Conservation (phyloP, 2,329 filamentous ascomycete species). For the Cladosporium sp. region DNA sequence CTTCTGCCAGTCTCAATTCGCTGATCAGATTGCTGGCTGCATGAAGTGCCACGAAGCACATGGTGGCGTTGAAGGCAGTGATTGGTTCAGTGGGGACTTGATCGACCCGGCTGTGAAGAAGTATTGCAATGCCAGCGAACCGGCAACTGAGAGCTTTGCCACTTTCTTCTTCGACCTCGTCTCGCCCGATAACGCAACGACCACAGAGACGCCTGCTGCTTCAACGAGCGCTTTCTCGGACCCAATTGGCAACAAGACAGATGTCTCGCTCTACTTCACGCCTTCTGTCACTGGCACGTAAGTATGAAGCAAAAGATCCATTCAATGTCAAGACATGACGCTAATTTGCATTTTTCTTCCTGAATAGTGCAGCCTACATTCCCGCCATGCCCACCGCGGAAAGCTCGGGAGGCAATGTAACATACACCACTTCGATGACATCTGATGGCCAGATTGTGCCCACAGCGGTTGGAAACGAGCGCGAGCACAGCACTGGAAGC, state of each 20-base stretch:
- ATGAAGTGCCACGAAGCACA: conserved; percentile 28
- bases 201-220: background rate
- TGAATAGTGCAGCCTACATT: background rate
- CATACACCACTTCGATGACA: conserved; percentile 17
- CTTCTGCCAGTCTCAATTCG: conserved; percentile 32
- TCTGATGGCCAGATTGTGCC: conserved; percentile 25
- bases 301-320: background rate
- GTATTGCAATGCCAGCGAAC: conserved; percentile 32
- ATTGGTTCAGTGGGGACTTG: background rate
- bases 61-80: conserved; percentile 19
- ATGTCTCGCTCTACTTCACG: conserved; percentile 32
- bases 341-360: background rate
- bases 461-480: conserved; percentile 10
- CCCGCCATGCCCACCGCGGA: conserved; percentile 19
- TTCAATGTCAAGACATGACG: background rate
- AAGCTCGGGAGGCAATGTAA: conserved; percentile 22
- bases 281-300: conserved; percentile 29
- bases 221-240: conserved; percentile 25
- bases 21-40: conserved; percentile 26
- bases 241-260: conserved; percentile 32
- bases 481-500: background rate
- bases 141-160: conserved; percentile 26
- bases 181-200: background rate
- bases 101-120: conserved; percentile 22
- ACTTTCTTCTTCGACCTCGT: background rate